A percentile compares a stretch with the other conserved stretches of the same genome.
Evolutionary conservation across 2,329 filamentous ascomycete genomes (phyloP).

Genomic region (Alternaria sp.): DNA sequence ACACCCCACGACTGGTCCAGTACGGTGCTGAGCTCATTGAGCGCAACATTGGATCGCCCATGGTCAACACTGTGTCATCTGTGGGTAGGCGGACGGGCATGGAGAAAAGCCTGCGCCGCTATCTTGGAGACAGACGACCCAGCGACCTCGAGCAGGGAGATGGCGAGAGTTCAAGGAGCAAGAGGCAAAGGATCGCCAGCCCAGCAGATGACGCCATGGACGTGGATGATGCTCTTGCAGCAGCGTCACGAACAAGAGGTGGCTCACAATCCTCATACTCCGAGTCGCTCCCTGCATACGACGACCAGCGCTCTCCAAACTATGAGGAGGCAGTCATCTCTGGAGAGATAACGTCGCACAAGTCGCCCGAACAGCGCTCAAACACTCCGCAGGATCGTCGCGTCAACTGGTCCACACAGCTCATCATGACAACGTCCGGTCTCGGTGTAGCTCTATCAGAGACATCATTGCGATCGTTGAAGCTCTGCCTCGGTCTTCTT

Average conservation of each 20-base stretch:
- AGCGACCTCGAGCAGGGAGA: conserved; percentile 56
- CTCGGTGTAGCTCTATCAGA: conserved; percentile 91
- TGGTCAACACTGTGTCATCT: conserved; percentile 84
- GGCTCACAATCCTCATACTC: conserved; percentile 70
- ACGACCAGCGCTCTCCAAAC: conserved; percentile 75
- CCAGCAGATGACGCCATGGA: conserved; percentile 52
- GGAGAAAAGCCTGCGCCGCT: conserved; percentile 85
- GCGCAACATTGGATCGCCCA: conserved; percentile 78
- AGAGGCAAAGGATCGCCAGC: conserved; percentile 54
- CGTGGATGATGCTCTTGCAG: conserved; percentile 51
- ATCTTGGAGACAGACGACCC: conserved; percentile 65
- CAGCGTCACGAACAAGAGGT: conserved; percentile 51
- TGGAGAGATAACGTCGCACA: conserved; percentile 24
- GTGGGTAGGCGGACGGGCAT: conserved; percentile 87
- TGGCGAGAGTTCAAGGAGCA: conserved; percentile 39
- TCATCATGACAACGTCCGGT: conserved; percentile 90
- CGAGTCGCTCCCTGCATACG: conserved; percentile 83
- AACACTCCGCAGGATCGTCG: conserved; percentile 43
- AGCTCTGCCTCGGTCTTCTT: conserved; percentile 82
- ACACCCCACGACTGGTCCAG: conserved; percentile 83
- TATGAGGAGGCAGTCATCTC: conserved; percentile 66
- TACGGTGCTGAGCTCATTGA: conserved; percentile 92
- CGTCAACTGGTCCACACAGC: conserved; percentile 75
- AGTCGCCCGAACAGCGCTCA: conserved; percentile 25
- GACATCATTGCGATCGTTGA: conserved; percentile 81